phyloP scores from a whole-genome alignment of 441 rosid genomes.

The Daphne laureola region DNA sequence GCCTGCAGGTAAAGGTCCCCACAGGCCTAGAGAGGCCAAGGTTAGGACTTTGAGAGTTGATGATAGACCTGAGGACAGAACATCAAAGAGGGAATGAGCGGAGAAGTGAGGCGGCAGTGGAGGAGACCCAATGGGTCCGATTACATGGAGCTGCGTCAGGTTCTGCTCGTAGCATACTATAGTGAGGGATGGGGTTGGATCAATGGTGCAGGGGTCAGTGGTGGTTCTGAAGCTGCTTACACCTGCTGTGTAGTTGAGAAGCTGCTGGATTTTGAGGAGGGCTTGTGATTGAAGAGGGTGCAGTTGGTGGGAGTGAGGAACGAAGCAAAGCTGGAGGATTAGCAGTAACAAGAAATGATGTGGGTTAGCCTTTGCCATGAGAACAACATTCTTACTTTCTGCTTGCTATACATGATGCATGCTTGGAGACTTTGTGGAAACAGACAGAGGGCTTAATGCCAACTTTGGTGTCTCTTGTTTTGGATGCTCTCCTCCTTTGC shows the following conservation, averaged over 20 bases:
- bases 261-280: slow-evolving; percentile 29
- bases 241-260: slow-evolving; percentile 30
- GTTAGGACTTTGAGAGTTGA: slow-evolving; percentile 46
- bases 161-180: slow-evolving; percentile 42
- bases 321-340: background rate
- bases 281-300: slow-evolving; percentile 30
- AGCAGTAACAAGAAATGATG: slow-evolving; percentile 16
- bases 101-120: slow-evolving; percentile 28
- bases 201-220: slow-evolving; percentile 34
- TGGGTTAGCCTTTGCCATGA: slow-evolving; percentile 23
- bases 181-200: slow-evolving; percentile 34
- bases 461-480: no score
- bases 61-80: slow-evolving; percentile 18
- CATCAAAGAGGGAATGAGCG: slow-evolving; percentile 26
- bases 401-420: no score
- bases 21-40: slow-evolving; percentile 44
- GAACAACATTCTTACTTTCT: background rate
- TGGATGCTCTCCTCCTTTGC: no score
- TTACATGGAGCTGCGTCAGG: slow-evolving; percentile 50
- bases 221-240: slow-evolving; percentile 19
- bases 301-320: slow-evolving; percentile 31
- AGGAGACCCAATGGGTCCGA: slow-evolving; percentile 24
- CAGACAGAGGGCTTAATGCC: no score
- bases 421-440: no score
- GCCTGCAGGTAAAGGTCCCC: slow-evolving; percentile 38